These are phyloP conservation scores for Mimosa pudica DNA, from an alignment of 306 rosid species.

Conservation along the genomic window DNA sequence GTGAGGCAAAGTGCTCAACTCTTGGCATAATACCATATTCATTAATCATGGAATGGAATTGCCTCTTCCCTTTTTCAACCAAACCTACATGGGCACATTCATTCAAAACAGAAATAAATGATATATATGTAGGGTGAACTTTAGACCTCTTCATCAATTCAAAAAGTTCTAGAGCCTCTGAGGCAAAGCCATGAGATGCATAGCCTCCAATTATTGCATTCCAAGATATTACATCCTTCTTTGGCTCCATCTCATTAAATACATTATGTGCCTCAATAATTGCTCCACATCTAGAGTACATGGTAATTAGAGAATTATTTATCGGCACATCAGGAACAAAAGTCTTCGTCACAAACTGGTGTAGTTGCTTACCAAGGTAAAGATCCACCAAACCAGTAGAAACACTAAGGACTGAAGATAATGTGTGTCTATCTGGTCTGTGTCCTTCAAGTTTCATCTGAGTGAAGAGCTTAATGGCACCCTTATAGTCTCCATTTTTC, in stretches of 20 bases:
- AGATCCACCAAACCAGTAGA: slow-evolving; percentile 54
- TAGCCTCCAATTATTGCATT: slow-evolving; percentile 60
- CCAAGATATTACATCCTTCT: slow-evolving; percentile 55
- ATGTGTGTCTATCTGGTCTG: slow-evolving; percentile 53
- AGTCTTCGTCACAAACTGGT: slow-evolving; percentile 49
- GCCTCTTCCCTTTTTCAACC: slow-evolving; percentile 53
- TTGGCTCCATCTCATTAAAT: slow-evolving; percentile 47
- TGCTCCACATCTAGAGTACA: slow-evolving; percentile 59
- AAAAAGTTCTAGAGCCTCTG: slow-evolving; percentile 50
- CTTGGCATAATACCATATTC: slow-evolving; percentile 47
- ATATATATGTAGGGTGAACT: slow-evolving; percentile 52
- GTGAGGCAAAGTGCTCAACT: slow-evolving; percentile 55
- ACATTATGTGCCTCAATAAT: slow-evolving; percentile 49
- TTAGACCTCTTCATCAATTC: slow-evolving; percentile 46
- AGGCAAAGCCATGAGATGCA: slow-evolving; percentile 53
- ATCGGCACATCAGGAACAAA: slow-evolving; percentile 49
- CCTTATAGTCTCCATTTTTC: slow-evolving; percentile 46
- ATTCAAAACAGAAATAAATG: slow-evolving; percentile 49
- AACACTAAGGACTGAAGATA: slow-evolving; percentile 48
- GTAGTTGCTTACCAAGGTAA: slow-evolving; percentile 54
- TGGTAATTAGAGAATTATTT: slow-evolving; percentile 54
- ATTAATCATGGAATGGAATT: slow-evolving; percentile 50
- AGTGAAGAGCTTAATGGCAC: slow-evolving; percentile 48
- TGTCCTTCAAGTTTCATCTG: slow-evolving; percentile 51
- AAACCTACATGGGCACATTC: slow-evolving; percentile 57